Percentiles rank a stretch among this genome's conserved stretches.
These are phyloP conservation scores for Cylindrotheca fusiformis DNA, from an alignment of 108 stramenopile genomes.

Conservation along the genomic window DNA sequence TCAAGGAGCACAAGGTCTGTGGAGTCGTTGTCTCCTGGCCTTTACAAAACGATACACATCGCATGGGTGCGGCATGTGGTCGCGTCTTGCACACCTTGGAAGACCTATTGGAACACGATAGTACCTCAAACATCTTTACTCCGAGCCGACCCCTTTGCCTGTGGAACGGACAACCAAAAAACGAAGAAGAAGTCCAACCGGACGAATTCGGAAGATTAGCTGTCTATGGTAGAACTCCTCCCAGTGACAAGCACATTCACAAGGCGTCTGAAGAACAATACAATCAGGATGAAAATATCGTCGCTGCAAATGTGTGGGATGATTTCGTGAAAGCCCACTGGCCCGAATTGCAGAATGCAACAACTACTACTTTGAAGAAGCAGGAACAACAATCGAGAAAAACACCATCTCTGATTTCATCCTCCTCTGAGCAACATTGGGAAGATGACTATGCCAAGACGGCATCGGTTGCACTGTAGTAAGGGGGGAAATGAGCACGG, in stretches of 20 bases:
- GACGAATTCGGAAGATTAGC: slow-evolving; percentile 30
- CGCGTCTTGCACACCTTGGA: slow-evolving; percentile 25
- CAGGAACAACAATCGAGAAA: too few relatives aligned
- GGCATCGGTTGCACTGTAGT: too few relatives aligned
- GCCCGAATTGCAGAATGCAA: slow-evolving; percentile 3
- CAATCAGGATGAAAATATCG: slow-evolving; percentile 16
- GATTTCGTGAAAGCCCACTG: slow-evolving; percentile 15
- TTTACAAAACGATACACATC: slow-evolving; percentile 19
- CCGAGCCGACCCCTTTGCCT: slow-evolving; percentile 21
- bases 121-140: slow-evolving; percentile 1
- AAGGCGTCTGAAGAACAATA: slow-evolving; percentile 17
- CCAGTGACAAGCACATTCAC: slow-evolving; percentile 4
- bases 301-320: slow-evolving; percentile 11
- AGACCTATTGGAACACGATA: slow-evolving; percentile 3
- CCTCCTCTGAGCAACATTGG: too few relatives aligned
- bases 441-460: too few relatives aligned
- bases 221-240: slow-evolving; percentile 3
- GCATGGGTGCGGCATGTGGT: slow-evolving; percentile 33
- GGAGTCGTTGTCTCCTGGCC: slow-evolving; percentile 35
- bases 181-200: background rate
- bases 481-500: too few relatives aligned
- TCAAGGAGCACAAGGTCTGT: slow-evolving; percentile 7
- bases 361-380: too few relatives aligned
- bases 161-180: slow-evolving; percentile 20
- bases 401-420: too few relatives aligned